phyloP scores from a whole-genome alignment of 768 basidiomycete species.

The Boletus patriciae region DNA sequence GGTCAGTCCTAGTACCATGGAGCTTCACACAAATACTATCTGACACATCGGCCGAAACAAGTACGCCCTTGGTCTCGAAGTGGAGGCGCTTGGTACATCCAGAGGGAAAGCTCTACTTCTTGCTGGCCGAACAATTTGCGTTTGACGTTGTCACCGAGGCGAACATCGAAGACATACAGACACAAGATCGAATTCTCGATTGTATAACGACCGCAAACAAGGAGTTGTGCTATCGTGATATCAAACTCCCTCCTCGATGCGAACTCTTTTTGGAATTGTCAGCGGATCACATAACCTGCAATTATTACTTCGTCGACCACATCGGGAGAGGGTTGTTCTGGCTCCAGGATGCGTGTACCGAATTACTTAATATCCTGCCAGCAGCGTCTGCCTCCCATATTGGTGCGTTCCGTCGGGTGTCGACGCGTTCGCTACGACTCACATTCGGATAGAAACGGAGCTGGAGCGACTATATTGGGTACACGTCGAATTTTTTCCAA shows the following conservation, averaged over 20 bases:
- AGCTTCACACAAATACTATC: neutral
- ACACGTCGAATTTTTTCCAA: conserved; percentile 63
- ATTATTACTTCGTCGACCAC: conserved; percentile 60
- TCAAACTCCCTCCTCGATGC: conserved; percentile 37
- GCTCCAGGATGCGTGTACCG: conserved; percentile 47
- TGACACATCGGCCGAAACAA: conserved; percentile 3
- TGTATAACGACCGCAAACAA: conserved; percentile 41
- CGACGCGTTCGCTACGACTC: conserved; percentile 1
- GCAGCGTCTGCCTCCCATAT: conserved; percentile 54
- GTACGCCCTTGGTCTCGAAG: neutral
- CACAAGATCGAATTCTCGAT: conserved; percentile 35
- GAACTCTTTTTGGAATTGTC: conserved; percentile 55
- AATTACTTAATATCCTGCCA: conserved; percentile 43
- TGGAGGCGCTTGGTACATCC: conserved; percentile 57
- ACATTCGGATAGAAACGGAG: conserved; percentile 38
- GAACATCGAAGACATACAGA: conserved; percentile 42
- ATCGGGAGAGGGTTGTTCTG: conserved; percentile 50
- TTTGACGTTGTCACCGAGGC: conserved; percentile 57
- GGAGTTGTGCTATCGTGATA: conserved; percentile 28
- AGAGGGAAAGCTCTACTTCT: conserved; percentile 60
- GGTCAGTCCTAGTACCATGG: neutral
- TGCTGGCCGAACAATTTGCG: conserved; percentile 10
- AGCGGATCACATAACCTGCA: conserved; percentile 40
- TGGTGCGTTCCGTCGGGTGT: conserved; percentile 38
- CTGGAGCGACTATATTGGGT: conserved; percentile 59